Evolutionary conservation across 1,284 basidiomycete genomes (phyloP).

Genomic region (Amylostereum chailletii): DNA sequence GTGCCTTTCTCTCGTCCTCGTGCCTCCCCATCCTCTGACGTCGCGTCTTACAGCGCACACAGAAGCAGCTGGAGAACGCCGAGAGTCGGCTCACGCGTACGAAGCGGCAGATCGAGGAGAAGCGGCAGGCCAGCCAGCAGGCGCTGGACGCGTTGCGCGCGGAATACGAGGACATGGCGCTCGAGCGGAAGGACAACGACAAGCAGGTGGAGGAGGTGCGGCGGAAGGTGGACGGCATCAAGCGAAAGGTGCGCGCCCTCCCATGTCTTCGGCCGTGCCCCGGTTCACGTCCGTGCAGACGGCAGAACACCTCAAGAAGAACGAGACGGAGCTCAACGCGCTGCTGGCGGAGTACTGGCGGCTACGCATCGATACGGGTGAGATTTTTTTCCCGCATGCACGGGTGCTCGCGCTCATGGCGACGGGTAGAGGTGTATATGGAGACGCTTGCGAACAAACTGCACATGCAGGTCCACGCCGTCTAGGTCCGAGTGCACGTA

Average conservation of each 20-base stretch:
- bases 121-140: constrained; percentile 54
- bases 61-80: constrained; percentile 69
- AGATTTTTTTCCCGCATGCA: constrained; percentile 11
- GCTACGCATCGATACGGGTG: constrained; percentile 71
- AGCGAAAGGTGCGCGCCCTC: constrained; percentile 41
- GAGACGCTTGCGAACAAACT: constrained; percentile 66
- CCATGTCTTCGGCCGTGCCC: background rate
- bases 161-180: constrained; percentile 70
- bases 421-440: constrained; percentile 63
- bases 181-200: constrained; percentile 68
- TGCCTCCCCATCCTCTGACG: constrained; percentile 3
- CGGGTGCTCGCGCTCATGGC: background rate
- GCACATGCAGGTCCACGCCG: constrained; percentile 30
- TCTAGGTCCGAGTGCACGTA: background rate
- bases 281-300: constrained; percentile 39
- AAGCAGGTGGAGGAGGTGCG: constrained; percentile 65
- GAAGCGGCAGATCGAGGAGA: constrained; percentile 68
- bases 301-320: constrained; percentile 61
- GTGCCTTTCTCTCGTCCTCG: constrained; percentile 7
- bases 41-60: constrained; percentile 49
- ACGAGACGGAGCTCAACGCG: constrained; percentile 67
- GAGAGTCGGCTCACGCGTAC: constrained; percentile 70
- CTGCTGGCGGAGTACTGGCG: constrained; percentile 77
- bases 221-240: constrained; percentile 54
- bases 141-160: constrained; percentile 64